Conservation (phyloP, 108 stramenopile genomes). For the Conticribra guillardii region DNA sequence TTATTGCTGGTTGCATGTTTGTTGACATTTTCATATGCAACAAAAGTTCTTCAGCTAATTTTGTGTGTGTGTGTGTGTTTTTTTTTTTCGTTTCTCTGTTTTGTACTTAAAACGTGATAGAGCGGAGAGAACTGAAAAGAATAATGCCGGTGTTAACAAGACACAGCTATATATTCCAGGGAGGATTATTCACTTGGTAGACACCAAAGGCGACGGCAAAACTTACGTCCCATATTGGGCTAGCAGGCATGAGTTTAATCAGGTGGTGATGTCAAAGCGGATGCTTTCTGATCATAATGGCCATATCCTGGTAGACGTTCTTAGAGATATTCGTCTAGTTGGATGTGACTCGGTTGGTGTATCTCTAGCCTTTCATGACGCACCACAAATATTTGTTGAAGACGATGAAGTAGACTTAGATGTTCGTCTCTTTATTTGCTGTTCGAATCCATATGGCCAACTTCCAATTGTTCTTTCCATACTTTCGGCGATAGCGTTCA, state of each 20-base stretch:
- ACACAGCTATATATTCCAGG: conserved; percentile 30
- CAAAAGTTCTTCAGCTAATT: too few species aligned
- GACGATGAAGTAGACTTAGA: not conserved
- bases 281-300: conserved; percentile 20
- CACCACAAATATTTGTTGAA: not conserved
- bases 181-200: conserved; percentile 41
- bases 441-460: conserved; percentile 15
- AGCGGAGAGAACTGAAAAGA: conserved; percentile 6
- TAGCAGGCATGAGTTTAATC: conserved; percentile 9
- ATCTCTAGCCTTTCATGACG: not conserved
- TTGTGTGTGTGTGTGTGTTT: too few species aligned
- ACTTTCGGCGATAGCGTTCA: too few species aligned
- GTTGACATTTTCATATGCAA: not conserved
- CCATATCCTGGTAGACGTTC: not conserved
- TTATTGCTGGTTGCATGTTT: not conserved
- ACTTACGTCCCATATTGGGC: conserved; percentile 15
- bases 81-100: not conserved
- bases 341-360: not conserved
- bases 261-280: conserved; percentile 3
- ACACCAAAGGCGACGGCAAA: conserved; percentile 9
- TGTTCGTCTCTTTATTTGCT: conserved; percentile 11
- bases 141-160: conserved; percentile 2
- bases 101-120: too few species aligned
- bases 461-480: conserved; percentile 6
- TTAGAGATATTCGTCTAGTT: not conserved